Evolutionary conservation across 192 early-diverging fungal species (phyloP), one percentile per base, ranked within the genome.

Genomic region (Mortierella alpina): DNA sequence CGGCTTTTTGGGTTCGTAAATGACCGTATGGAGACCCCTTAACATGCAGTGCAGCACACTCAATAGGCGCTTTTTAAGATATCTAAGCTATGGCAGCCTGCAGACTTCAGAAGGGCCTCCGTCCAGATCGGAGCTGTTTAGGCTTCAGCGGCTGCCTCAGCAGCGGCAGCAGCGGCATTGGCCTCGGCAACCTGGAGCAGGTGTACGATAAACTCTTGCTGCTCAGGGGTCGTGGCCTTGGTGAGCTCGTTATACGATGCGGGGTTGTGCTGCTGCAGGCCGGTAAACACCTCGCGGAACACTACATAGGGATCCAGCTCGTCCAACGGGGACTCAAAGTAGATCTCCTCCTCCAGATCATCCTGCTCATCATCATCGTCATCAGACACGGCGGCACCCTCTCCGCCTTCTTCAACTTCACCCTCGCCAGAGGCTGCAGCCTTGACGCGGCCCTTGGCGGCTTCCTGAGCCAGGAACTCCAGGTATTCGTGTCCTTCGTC

Each of bases 271-370:
- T 88, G 89, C 71, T 90, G 87, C n/a, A 90, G 52, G 4, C 85
- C 83, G 44, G 85, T 73, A 58, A 95, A 91, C 61, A 86, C 86
- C 69, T 91, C 89, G 55, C 91, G 88, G 82, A 95, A 91, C 61
- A 85, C 84, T 44, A 92, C 73, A 77, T 94, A 94, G 7, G 91
- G 88, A 75, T 95, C 88, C 55, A 95, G 73, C 55, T 89, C 84
- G 75, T 95, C 94, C 63, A 95, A 81, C 20, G 93, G 93, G 45
- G 92, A 91, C 73, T 94, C 92, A 48, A 94, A 92, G 31, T 90
- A 83, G 23, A 92, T 87, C 73, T 94, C 92, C 71, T 95, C 94
- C 48, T 93, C 87, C 48, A 94, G 82, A 17, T 84, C 86, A n/a
- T 90, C 90, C 22, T 87, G 88, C 41, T 87, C 84, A 13, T 92